phyloP scores from a whole-genome alignment of 1,139 yeast genomes.

The Arxiozyma slooffiae region DNA sequence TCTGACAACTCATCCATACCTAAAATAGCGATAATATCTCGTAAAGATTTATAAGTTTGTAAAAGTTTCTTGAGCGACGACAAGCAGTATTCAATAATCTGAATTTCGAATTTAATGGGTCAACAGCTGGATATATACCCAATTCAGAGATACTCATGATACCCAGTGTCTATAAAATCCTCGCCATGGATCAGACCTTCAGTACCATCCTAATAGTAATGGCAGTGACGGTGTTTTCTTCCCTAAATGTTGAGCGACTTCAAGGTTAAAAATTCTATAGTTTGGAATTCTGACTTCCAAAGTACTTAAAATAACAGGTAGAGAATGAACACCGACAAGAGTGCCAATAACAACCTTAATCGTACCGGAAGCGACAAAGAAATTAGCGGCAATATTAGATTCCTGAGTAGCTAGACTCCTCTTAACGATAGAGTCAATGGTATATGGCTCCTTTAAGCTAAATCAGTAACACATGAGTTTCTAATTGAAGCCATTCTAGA shows the following conservation, averaged over 20 bases:
- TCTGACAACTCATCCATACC: conserved; percentile 99
- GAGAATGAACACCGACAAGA: conserved; percentile 97
- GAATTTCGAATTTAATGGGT: conserved; percentile 98
- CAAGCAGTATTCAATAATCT: conserved; percentile 95
- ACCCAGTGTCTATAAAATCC: conserved; percentile 84
- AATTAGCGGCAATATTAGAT: conserved; percentile 39
- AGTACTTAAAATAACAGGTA: conserved; percentile 96
- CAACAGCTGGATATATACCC: conserved; percentile 99
- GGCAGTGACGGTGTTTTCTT: conserved; percentile 99
- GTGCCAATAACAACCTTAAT: conserved; percentile 99
- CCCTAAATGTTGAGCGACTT: conserved; percentile 99
- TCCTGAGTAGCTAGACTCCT: neutral
- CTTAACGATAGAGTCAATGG: neutral
- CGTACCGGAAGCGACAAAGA: conserved; percentile 56
- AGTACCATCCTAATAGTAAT: conserved; percentile 99
- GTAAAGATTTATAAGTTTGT: conserved; percentile 99
- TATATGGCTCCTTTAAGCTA: neutral
- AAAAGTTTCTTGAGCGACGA: conserved; percentile 97
- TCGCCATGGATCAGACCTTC: conserved; percentile 99
- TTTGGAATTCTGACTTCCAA: conserved; percentile 71
- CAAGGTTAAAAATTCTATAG: conserved; percentile 69
- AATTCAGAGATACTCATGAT: conserved; percentile 99
- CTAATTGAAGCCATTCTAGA: neutral
- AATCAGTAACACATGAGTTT: neutral
- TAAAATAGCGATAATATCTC: conserved; percentile 99